phyloP scores from a whole-genome alignment of 2,329 filamentous ascomycete species.

The Blumeriella jaapii region DNA sequence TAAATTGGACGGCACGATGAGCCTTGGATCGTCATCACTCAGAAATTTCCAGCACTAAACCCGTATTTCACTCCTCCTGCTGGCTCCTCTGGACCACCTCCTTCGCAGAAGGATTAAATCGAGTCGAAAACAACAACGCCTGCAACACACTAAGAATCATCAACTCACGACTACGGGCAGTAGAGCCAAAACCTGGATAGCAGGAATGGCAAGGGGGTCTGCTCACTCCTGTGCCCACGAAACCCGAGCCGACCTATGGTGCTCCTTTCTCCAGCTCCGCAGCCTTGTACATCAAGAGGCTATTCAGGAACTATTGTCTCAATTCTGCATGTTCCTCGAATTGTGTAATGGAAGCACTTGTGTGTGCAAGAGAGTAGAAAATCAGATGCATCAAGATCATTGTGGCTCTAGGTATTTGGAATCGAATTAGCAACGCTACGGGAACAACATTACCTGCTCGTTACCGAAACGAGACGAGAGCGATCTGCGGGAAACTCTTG shows the following conservation, averaged over 20 bases:
- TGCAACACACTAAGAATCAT: background rate
- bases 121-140: background rate
- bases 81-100: background rate
- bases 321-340: too few relatives aligned
- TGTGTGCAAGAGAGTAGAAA: too few relatives aligned
- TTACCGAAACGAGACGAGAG: too few relatives aligned
- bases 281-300: conserved; percentile 5
- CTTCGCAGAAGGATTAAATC: conserved; percentile 7
- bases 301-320: too few relatives aligned
- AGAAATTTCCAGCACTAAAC: conserved; percentile 4
- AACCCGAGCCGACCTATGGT: conserved; percentile 8
- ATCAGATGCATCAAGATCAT: too few relatives aligned
- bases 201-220: conserved; percentile 12
- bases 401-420: too few relatives aligned
- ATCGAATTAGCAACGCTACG: too few relatives aligned
- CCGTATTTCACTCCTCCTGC: conserved; percentile 14
- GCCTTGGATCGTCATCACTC: conserved; percentile 4
- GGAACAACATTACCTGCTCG: too few relatives aligned
- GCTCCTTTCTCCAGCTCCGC: conserved; percentile 10
- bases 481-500: too few relatives aligned
- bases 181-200: background rate
- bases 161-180: background rate
- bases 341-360: too few relatives aligned
- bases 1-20: background rate
- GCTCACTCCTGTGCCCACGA: background rate